Base-by-base conservation (phyloP, 2,329 filamentous ascomycete genomes). In the Verticillium klebahnii region DNA sequence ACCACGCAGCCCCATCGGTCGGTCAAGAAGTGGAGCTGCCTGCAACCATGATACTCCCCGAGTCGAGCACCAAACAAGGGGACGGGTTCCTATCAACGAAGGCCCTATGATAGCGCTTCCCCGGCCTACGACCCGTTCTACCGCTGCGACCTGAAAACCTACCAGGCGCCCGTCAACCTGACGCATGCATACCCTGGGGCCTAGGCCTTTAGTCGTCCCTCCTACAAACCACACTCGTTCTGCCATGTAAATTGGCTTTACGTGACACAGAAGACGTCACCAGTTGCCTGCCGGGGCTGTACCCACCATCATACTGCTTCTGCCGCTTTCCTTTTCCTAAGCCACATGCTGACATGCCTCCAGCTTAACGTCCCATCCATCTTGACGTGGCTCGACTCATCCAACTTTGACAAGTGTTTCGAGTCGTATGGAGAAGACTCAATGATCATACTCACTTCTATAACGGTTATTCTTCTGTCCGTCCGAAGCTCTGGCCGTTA, bases 321-420 rank as follows among this genome's bases (percentile, higher is more conserved):
- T 34, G 39, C 34, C 36, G 19, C 29, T 15, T 57, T 37, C 17
- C 55, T 32, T 37, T 15, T 57, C 14, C 29, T 4, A 37, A 34
- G 31, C 34, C 55, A 19, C 40, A 39, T 31, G 36, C 56, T 50
- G 31, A 50, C 23, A 23, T 58, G 15, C 56, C 25, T 57, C 25
- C 25, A 31, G 34, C 37, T 32, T 55, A 23, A 19, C 40, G 57
- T 61, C 50, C 15, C 40, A 39, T 15, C 40, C 57, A n/a, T 8
- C 39, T 37, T 61, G 59, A 58, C 61, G 63, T 57, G 52, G 59
- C 59, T 63, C 37, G n/a, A 6, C 52, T 50, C 5, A 32, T 57
- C 45, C 39, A 58, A 52, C 45, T 52, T 29, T 19, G 19, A 52
- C 45, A 36, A 36, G 14, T 36, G 9, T 3, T 3, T 36, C 34